phyloP scores from a whole-genome alignment of 176 grass and related monocot genomes.

The Triticum turgidum region DNA sequence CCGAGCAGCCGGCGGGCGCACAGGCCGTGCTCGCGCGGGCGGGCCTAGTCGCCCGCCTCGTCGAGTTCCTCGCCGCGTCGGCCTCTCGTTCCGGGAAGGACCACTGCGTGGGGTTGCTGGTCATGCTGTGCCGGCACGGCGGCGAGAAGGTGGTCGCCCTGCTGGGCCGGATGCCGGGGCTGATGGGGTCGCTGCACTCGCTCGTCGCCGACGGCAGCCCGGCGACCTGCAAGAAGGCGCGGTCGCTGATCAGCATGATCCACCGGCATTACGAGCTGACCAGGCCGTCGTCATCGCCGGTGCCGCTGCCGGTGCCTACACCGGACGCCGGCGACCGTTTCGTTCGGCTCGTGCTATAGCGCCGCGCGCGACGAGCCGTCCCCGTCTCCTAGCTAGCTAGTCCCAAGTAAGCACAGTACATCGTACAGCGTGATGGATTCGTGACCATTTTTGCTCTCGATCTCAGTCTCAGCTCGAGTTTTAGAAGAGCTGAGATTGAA shows the following conservation, averaged over 20 bases:
- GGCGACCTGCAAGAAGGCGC: slow-evolving; percentile 52
- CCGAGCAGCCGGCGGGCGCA: slow-evolving; percentile 48
- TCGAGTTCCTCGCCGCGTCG: slow-evolving; percentile 38
- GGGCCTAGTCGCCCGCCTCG: slow-evolving; percentile 38
- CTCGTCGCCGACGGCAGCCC: slow-evolving; percentile 59
- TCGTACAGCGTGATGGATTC: not conserved
- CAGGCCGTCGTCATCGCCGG: not conserved
- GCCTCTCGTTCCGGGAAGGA: slow-evolving; percentile 58
- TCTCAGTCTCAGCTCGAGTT: slow-evolving; percentile 65
- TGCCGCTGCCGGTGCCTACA: not conserved
- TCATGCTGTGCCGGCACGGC: slow-evolving; percentile 56
- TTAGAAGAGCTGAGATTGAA: slow-evolving; percentile 60
- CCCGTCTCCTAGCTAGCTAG: not conserved
- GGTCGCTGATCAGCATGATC: slow-evolving; percentile 68
- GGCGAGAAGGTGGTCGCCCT: slow-evolving; percentile 51
- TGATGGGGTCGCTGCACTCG: slow-evolving; percentile 58
- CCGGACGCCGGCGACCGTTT: slow-evolving; percentile 32
- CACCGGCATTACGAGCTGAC: slow-evolving; percentile 45
- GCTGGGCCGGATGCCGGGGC: slow-evolving; percentile 52
- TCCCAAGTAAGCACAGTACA: slow-evolving; percentile 23
- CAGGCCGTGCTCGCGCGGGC: slow-evolving; percentile 35
- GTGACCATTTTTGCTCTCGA: slow-evolving; percentile 20
- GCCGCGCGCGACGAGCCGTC: not conserved
- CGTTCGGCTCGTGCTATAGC: slow-evolving; percentile 52
- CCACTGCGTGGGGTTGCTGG: slow-evolving; percentile 55